A percentile compares a stretch with the other conserved stretches of the same genome.
phyloP scores from a whole-genome alignment of 805 yeast species.

The Ogataea philodendri region DNA sequence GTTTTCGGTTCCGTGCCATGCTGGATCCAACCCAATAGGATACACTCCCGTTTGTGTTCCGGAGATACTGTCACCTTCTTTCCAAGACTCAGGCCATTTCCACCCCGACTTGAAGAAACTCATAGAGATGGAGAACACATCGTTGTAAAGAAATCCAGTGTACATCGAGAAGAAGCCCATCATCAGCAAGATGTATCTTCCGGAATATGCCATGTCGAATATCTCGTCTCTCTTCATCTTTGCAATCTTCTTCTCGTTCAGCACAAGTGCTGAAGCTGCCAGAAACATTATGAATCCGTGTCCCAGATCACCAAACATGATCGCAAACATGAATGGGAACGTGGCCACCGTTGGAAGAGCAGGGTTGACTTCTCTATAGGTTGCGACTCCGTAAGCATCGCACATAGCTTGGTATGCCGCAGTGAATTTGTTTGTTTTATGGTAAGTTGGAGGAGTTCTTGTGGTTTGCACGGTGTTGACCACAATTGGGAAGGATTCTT shows the following conservation, averaged over 20 bases:
- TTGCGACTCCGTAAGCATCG: slow-evolving; percentile 93
- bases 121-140: slow-evolving; percentile 88
- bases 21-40: slow-evolving; percentile 83
- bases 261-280: slow-evolving; percentile 68
- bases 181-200: slow-evolving; percentile 83
- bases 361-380: slow-evolving; percentile 93
- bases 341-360: slow-evolving; percentile 93
- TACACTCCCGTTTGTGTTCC: slow-evolving; percentile 72
- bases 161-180: slow-evolving; percentile 97
- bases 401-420: slow-evolving; percentile 89
- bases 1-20: slow-evolving; percentile 98
- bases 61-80: slow-evolving; percentile 64
- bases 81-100: slow-evolving; percentile 82
- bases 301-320: slow-evolving; percentile 98
- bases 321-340: slow-evolving; percentile 97
- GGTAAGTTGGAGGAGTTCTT: slow-evolving; percentile 91
- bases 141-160: slow-evolving; percentile 93
- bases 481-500: slow-evolving; percentile 35
- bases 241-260: slow-evolving; percentile 69
- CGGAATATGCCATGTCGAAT: slow-evolving; percentile 92
- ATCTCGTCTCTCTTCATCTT: slow-evolving; percentile 82
- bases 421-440: slow-evolving; percentile 92
- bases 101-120: slow-evolving; percentile 86
- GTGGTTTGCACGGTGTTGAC: slow-evolving; percentile 66
- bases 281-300: slow-evolving; percentile 84